Conservation (phyloP, 2,329 filamentous ascomycete genomes). For the Thermoascus crustaceus region DNA sequence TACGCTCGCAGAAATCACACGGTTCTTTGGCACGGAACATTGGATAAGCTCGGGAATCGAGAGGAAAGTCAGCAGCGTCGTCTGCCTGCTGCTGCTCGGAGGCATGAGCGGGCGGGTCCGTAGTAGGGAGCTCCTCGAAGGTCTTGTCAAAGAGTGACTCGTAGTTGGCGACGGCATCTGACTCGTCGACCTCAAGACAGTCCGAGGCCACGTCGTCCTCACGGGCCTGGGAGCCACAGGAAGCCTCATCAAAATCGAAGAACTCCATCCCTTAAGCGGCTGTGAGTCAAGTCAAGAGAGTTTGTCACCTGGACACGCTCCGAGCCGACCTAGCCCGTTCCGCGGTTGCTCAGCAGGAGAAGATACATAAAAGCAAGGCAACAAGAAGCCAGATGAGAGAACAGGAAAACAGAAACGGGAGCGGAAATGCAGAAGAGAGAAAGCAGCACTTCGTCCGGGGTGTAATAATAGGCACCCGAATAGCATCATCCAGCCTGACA, state of each 20-base stretch:
- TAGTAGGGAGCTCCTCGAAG: conserved; percentile 34
- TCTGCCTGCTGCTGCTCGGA: conserved; percentile 12
- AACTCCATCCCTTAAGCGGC: conserved; percentile 33
- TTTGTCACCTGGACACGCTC: background rate
- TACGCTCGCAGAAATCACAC: conserved; percentile 39
- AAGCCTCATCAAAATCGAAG: conserved; percentile 41
- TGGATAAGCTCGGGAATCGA: conserved; percentile 29
- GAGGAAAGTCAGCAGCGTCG: conserved; percentile 14
- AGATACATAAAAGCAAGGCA: background rate
- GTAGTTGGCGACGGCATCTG: conserved; percentile 28
- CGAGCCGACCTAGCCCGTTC: conserved; percentile 1
- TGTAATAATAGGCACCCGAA: too few species aligned
- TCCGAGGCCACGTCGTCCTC: conserved; percentile 35
- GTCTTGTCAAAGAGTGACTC: conserved; percentile 36
- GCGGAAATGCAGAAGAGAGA: background rate
- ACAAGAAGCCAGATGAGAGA: background rate
- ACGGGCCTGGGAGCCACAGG: conserved; percentile 26
- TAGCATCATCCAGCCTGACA: too few species aligned
- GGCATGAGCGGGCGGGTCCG: conserved; percentile 16
- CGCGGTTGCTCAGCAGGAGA: background rate
- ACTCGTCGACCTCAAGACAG: conserved; percentile 29
- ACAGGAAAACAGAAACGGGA: background rate
- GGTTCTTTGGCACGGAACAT: conserved; percentile 38
- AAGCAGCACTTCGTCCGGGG: too few species aligned
- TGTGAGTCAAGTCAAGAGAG: background rate